Conservation (phyloP, 768 basidiomycete genomes). For the Leccinum ochraceum region DNA sequence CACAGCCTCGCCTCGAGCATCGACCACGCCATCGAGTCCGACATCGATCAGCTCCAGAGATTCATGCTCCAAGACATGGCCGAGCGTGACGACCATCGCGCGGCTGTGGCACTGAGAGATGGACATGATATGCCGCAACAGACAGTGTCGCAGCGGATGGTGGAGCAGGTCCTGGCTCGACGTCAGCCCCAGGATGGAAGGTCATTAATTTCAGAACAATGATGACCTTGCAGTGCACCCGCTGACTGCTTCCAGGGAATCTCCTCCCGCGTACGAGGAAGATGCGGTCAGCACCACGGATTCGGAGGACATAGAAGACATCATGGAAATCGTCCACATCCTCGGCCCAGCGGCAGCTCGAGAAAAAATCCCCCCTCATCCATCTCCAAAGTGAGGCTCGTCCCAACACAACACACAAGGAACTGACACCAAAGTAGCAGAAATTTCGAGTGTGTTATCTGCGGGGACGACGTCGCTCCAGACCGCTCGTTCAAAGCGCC, state of each 20-base stretch:
- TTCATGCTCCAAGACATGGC: conserved; percentile 37
- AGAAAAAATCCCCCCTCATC: background rate
- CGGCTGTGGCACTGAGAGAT: conserved; percentile 39
- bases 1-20: conserved; percentile 43
- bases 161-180: conserved; percentile 3
- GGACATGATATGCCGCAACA: conserved; percentile 26
- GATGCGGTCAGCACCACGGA: background rate
- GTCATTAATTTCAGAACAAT: background rate
- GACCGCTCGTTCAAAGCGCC: conserved; percentile 37
- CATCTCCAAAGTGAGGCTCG: conserved; percentile 6
- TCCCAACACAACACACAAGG: background rate
- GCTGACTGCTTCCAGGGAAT: conserved; percentile 15
- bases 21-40: conserved; percentile 39
- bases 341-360: background rate
- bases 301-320: background rate
- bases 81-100: conserved; percentile 42
- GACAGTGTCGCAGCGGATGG: conserved; percentile 17
- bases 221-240: background rate
- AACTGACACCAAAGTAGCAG: conserved; percentile 10
- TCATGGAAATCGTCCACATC: conserved; percentile 9
- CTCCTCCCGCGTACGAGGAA: background rate
- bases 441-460: conserved; percentile 39
- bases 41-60: conserved; percentile 35
- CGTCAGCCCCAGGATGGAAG: background rate
- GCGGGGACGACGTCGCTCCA: conserved; percentile 35